A percentile compares a stretch with the other conserved stretches of the same genome.
Evolutionary conservation across 73 alveolate genomes (phyloP).

Genomic region (Diophrys sp.): DNA sequence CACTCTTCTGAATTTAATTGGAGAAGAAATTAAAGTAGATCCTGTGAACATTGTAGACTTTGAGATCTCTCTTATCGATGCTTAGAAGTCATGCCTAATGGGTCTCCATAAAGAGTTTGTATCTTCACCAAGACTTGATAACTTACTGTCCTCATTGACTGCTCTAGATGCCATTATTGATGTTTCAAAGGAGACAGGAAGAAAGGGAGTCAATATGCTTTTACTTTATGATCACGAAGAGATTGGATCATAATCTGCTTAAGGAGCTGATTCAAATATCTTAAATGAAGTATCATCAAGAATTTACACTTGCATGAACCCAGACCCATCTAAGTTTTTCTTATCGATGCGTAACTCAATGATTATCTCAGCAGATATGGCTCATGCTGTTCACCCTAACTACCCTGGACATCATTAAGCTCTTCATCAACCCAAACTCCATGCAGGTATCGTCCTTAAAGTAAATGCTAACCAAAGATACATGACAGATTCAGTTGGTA

Average conservation of each 20-base stretch:
- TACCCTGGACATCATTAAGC: conserved; percentile 93
- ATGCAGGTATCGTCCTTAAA: conserved; percentile 92
- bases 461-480: conserved; percentile 92
- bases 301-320: conserved; percentile 68
- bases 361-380: conserved; percentile 94
- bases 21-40: conserved; percentile 66
- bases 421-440: conserved; percentile 83
- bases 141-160: conserved; percentile 83
- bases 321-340: conserved; percentile 55
- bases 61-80: conserved; percentile 88
- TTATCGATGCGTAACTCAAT: conserved; percentile 75
- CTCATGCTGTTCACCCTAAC: conserved; percentile 97
- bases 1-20: conserved; percentile 70
- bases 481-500: conserved; percentile 89
- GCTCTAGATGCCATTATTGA: conserved; percentile 87
- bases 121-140: conserved; percentile 92
- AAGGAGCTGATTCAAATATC: conserved; percentile 95
- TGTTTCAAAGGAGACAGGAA: conserved; percentile 5
- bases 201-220: conserved; percentile 73
- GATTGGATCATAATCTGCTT: conserved; percentile 87
- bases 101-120: conserved; percentile 96
- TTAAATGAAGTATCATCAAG: conserved; percentile 77
- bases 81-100: conserved; percentile 78
- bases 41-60: conserved; percentile 85
- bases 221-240: conserved; percentile 96